phyloP scores from a whole-genome alignment of 805 yeast species.

The Kodamaea lidongshanica region DNA sequence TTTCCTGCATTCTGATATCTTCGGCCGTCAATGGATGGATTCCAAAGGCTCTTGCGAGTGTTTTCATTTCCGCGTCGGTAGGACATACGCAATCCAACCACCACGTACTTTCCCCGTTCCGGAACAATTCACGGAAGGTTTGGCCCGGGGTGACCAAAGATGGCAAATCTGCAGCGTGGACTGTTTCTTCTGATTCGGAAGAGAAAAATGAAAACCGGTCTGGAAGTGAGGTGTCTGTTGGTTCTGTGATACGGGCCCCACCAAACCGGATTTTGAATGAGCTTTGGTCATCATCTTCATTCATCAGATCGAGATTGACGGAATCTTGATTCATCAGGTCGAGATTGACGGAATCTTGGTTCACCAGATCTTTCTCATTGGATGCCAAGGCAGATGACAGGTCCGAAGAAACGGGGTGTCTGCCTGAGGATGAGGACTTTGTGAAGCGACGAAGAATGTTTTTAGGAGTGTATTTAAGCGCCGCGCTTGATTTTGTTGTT shows the following conservation, averaged over 20 bases:
- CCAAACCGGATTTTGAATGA: constrained; percentile 34
- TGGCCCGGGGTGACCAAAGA: constrained; percentile 18
- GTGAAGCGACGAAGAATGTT: constrained; percentile 17
- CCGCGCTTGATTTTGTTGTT: constrained; percentile 32
- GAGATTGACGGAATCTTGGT: background rate
- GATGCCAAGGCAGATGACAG: too few species aligned
- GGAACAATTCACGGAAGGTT: constrained; percentile 18
- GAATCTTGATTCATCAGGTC: background rate
- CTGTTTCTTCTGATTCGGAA: constrained; percentile 23
- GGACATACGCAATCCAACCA: constrained; percentile 89
- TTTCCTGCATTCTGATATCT: constrained; percentile 93
- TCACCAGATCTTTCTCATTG: background rate
- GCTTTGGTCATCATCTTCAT: constrained; percentile 12
- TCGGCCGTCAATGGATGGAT: constrained; percentile 97
- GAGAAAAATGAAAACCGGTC: constrained; percentile 38
- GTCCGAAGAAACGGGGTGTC: too few species aligned
- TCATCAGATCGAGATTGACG: background rate
- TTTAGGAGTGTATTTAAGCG: constrained; percentile 58
- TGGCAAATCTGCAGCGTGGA: constrained; percentile 24
- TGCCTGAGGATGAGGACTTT: too few species aligned
- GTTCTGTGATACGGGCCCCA: constrained; percentile 27
- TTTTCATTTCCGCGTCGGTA: constrained; percentile 90
- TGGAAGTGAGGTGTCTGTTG: constrained; percentile 35
- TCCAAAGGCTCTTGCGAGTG: constrained; percentile 87
- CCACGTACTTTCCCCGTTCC: constrained; percentile 24